Percentiles rank a stretch among this genome's conserved stretches.
These are phyloP conservation scores for Babesia ovata DNA, from an alignment of 169 alveolate genomes.

Conservation along the genomic window DNA sequence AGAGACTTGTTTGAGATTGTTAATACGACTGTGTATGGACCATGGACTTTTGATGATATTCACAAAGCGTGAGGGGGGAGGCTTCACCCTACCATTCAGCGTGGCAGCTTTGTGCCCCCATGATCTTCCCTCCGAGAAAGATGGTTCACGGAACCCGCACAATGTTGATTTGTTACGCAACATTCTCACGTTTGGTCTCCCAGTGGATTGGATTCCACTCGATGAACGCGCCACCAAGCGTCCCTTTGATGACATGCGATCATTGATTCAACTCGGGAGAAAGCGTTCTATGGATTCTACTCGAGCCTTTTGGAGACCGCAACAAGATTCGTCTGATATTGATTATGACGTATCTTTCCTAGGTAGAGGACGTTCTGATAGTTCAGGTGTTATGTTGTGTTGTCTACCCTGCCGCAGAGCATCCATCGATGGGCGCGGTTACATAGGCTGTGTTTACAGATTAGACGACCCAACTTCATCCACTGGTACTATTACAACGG, in stretches of 20 bases:
- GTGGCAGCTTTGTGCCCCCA: not conserved
- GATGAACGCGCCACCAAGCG: not conserved
- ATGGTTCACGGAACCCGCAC: not conserved
- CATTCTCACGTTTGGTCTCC: slow-evolving; percentile 11
- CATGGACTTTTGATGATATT: slow-evolving; percentile 2
- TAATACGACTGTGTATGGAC: not conserved
- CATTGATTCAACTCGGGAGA: too few relatives aligned
- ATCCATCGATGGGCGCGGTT: not conserved
- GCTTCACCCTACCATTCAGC: slow-evolving; percentile 6
- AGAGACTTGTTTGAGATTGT: not conserved
- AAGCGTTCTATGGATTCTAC: too few relatives aligned
- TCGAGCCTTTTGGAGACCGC: too few relatives aligned
- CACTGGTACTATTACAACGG: not conserved
- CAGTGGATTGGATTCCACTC: slow-evolving; percentile 1
- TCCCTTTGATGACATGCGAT: not conserved
- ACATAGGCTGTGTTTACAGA: slow-evolving; percentile 23
- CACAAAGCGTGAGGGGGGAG: slow-evolving; percentile 22
- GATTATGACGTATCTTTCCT: too few relatives aligned
- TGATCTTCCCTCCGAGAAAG: not conserved
- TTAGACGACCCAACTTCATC: not conserved
- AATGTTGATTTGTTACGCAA: not conserved
- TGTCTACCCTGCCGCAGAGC: slow-evolving; percentile 8
- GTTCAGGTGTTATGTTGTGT: slow-evolving; percentile 2
- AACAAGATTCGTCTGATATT: too few relatives aligned
- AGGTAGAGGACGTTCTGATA: too few relatives aligned